phyloP scores from a whole-genome alignment of 345 rosid genomes.

The Populus deltoides region DNA sequence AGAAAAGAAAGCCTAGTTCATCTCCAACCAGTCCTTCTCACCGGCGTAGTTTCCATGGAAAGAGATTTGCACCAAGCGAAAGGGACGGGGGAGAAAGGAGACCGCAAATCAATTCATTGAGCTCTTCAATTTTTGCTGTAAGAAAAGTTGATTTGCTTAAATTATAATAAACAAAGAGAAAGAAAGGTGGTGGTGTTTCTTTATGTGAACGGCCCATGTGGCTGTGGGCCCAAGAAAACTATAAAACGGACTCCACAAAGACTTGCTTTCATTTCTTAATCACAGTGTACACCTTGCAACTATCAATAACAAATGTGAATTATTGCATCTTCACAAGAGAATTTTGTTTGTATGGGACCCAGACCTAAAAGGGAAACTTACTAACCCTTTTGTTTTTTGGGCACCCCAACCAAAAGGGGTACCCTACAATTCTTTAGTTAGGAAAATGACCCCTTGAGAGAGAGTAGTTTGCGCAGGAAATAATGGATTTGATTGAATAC shows the following conservation, averaged over 20 bases:
- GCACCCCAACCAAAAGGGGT: slow-evolving; percentile 24
- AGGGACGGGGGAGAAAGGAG: not conserved
- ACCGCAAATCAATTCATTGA: not conserved
- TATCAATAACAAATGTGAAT: slow-evolving; percentile 40
- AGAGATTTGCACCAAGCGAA: not conserved
- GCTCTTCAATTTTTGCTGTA: not conserved
- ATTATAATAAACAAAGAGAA: slow-evolving; percentile 23
- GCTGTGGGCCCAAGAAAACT: slow-evolving; percentile 41
- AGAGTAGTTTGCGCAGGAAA: slow-evolving; percentile 27
- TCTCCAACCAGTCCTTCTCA: not conserved
- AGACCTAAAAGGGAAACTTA: slow-evolving; percentile 21
- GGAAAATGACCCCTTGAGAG: slow-evolving; percentile 24
- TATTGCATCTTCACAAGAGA: slow-evolving; percentile 35
- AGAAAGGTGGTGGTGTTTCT: slow-evolving; percentile 11
- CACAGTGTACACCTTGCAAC: slow-evolving; percentile 39
- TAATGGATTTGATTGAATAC: slow-evolving; percentile 6
- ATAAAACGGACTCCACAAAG: slow-evolving; percentile 36
- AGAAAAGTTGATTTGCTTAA: slow-evolving; percentile 12
- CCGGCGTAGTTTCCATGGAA: not conserved
- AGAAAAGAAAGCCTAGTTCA: not conserved
- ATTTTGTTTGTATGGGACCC: slow-evolving; percentile 34
- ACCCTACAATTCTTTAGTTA: slow-evolving; percentile 24
- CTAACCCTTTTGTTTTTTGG: slow-evolving; percentile 26
- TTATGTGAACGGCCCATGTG: slow-evolving; percentile 55
- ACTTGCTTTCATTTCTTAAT: slow-evolving; percentile 40